Conservation (phyloP, 148 eudicot genomes). For the Amaranthus palmeri region DNA sequence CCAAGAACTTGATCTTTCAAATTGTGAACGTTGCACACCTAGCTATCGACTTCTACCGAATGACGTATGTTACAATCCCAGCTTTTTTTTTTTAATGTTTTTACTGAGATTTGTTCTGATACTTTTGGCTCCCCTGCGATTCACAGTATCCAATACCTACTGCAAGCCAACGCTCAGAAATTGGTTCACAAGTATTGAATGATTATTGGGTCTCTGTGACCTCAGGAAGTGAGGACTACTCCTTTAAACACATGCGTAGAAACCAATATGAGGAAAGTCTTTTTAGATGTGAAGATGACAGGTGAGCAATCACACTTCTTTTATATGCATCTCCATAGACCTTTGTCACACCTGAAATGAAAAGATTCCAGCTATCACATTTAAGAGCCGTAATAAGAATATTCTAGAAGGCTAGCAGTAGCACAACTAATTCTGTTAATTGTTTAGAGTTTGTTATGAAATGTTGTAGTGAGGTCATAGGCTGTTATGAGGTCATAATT, state of each 20-base stretch:
- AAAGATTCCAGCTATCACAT: too few species aligned
- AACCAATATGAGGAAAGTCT: conserved; percentile 98
- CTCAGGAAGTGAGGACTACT: conserved; percentile 97
- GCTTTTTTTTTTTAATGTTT: conserved; percentile 15
- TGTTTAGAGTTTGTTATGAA: background rate
- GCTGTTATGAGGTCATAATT: too few species aligned
- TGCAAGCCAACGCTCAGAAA: conserved; percentile 90
- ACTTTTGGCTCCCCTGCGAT: conserved; percentile 17
- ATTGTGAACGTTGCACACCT: conserved; percentile 84
- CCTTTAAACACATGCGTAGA: conserved; percentile 98
- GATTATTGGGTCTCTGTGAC: conserved; percentile 99
- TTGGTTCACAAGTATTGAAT: conserved; percentile 83
- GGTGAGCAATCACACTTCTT: conserved; percentile 36
- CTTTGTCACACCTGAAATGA: too few species aligned
- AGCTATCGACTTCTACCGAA: conserved; percentile 94
- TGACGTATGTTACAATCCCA: conserved; percentile 46
- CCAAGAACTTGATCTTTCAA: conserved; percentile 93
- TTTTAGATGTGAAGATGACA: conserved; percentile 98
- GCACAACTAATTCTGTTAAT: background rate
- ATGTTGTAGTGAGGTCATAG: too few species aligned
- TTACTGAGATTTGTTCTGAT: conserved; percentile 9
- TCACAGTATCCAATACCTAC: conserved; percentile 82
- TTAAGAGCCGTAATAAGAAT: too few species aligned
- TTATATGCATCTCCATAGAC: background rate
- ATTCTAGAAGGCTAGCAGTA: too few species aligned